phyloP scores from a whole-genome alignment of 495 filamentous ascomycete genomes.

The Cryomyces antarcticus region DNA sequence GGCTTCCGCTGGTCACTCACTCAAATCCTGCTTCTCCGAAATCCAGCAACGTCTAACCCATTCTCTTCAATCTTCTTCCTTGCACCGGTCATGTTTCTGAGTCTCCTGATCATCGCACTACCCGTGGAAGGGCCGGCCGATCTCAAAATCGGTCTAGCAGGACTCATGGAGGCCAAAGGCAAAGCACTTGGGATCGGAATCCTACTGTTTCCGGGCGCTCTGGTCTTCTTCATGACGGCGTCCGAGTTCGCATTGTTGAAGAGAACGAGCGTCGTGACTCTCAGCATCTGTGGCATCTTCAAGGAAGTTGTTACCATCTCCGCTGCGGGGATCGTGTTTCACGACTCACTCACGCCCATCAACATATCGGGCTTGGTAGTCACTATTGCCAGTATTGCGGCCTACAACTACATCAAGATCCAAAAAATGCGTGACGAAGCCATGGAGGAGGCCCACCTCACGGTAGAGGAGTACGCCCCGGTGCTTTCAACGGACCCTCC shows the following conservation, averaged over 20 bases:
- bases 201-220: slow-evolving; percentile 70
- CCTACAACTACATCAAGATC: slow-evolving; percentile 93
- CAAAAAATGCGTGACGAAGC: slow-evolving; percentile 66
- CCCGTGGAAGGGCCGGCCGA: slow-evolving; percentile 61
- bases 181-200: slow-evolving; percentile 31
- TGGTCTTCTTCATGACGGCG: slow-evolving; percentile 92
- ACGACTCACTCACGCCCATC: slow-evolving; percentile 72
- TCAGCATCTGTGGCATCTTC: slow-evolving; percentile 95
- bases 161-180: slow-evolving; percentile 49
- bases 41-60: slow-evolving; percentile 89
- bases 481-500: slow-evolving; percentile 8
- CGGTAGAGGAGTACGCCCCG: slow-evolving; percentile 12
- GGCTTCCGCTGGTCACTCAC: slow-evolving; percentile 96
- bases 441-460: slow-evolving; percentile 10
- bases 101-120: slow-evolving; percentile 58
- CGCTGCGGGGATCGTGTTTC: slow-evolving; percentile 71
- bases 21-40: slow-evolving; percentile 83
- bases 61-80: slow-evolving; percentile 96
- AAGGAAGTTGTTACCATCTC: slow-evolving; percentile 96
- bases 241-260: slow-evolving; percentile 90
- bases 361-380: slow-evolving; percentile 77
- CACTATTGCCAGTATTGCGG: slow-evolving; percentile 66
- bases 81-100: slow-evolving; percentile 86
- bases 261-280: slow-evolving; percentile 86
- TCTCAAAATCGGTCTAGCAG: slow-evolving; percentile 39